Evolutionary conservation across 768 basidiomycete species (phyloP).

Genomic region (Phanerochaete carnosa): DNA sequence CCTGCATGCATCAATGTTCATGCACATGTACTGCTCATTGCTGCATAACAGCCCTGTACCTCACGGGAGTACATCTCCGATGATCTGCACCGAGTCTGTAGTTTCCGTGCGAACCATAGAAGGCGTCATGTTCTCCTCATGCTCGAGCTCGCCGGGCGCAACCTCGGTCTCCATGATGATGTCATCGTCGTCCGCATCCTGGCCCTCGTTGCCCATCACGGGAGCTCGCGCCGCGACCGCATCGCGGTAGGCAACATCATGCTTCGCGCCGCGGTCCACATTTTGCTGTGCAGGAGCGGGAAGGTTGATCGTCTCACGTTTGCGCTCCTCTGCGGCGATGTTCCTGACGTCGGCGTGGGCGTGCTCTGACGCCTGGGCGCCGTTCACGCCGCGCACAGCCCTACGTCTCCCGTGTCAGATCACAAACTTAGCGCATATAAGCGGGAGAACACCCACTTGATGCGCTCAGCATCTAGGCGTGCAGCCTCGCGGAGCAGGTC

Average conservation of each 20-base stretch:
- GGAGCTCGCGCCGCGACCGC: neutral
- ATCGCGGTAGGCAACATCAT: neutral
- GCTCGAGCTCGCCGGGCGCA: neutral
- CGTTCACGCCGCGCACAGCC: slow-evolving; percentile 21
- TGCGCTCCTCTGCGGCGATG: neutral
- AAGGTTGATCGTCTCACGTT: neutral
- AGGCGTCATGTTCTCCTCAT: neutral
- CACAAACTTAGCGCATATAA: neutral
- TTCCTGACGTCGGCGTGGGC: slow-evolving; percentile 7
- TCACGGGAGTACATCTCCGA: slow-evolving; percentile 15
- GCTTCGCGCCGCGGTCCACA: neutral
- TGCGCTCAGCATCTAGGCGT: slow-evolving; percentile 23
- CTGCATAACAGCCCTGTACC: too few species aligned
- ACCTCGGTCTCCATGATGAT: neutral
- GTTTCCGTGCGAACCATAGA: slow-evolving; percentile 18
- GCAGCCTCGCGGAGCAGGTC: slow-evolving; percentile 20
- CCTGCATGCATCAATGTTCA: too few species aligned
- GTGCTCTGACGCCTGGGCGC: slow-evolving; percentile 2
- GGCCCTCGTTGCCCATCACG: neutral
- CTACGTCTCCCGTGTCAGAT: neutral
- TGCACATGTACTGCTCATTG: too few species aligned
- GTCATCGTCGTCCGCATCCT: neutral
- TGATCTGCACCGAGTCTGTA: slow-evolving; percentile 21
- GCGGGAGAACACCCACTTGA: slow-evolving; percentile 14
- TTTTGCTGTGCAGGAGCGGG: neutral